Base-by-base conservation (phyloP, 2,329 filamentous ascomycete species). In the Arthrobotrys conoides region DNA sequence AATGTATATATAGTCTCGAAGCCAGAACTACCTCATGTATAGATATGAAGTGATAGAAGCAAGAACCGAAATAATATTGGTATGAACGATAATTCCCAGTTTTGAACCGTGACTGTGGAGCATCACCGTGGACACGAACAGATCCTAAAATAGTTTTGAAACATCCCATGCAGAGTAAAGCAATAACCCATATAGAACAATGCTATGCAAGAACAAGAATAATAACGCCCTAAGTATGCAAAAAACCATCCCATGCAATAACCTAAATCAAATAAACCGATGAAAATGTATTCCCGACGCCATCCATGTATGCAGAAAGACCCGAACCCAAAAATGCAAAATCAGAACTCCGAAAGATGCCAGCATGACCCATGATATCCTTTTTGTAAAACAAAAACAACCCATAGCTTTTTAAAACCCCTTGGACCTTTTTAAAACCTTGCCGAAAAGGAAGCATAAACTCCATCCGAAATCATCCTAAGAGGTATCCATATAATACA, bases 351-450 rank as follows among this genome's bases (percentile, higher is more conserved):
- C 53, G 20, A 22, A 36, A 33, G 22, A 55, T 55, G 51, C 24
- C 14, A 36, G 8, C 16, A 46, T 64, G 38, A 64, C 59, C 59
- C 59, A 61, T 59, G 30, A 14, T 36, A 59, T 59, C 53, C 53
- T 5, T 4, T 59, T 38, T 6, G 27, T 30, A 30, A 30, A 30
- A n/a, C n/a, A n/a, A 30, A 30, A 30, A 6, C 27, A 30, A 30
- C 27, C 27, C 27, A 30, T 30, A 30, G 6, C 27, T 30, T 30
- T 30, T 30, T 30, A 36, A 8, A 57, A 36, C 8, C 27, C 27
- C n/a, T n/a, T n/a, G 1, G 27, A 24, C 24, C 33, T 33, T 33
- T 57, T 57, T 5, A 27, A 63, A 44, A 44, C 12, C 0, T 44
- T n/a, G 18, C 36, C 18, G 6, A 14, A 24, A 16, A 16, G 44